Evolutionary conservation across 495 filamentous ascomycete species (phyloP), one percentile per base, ranked within the genome.

Genomic region (Xeromyces bisporus): DNA sequence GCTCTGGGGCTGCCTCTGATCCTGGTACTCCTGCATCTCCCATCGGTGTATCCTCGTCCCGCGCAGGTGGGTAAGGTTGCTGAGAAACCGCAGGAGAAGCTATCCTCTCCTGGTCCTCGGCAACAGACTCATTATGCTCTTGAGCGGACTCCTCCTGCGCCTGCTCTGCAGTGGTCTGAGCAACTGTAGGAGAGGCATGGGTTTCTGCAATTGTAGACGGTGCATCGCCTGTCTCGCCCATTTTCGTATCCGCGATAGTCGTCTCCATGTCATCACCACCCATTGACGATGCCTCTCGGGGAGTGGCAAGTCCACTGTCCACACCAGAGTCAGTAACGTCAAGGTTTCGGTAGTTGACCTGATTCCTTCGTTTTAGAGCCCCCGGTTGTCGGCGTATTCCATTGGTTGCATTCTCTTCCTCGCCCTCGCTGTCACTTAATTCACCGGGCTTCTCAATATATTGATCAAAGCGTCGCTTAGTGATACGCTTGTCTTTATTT

Each of bases 341-440:
- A 14, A 74, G 50, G 40, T 80, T 73, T 18, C 71, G 62, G 51
- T 73, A 86, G 41, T 80, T 83, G 42, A 70, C 66, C 32, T 83
- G 79, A 28, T 77, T 74, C 24, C 72, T 55, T 26, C 73, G 65
- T 35, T 73, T 66, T 30, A 62, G 55, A 15, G 53, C 56, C 28
- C 71, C 68, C 3, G 72, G 64, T 42, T 80, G 77, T 33, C 60
- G 67, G 18, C 54, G 58, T 18, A 84, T 62, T 23, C 86, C 87
- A 31, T 84, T 77, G 11, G 67, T 64, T 24, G 67, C 66, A 28
- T 75, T 77, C 46, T 81, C 66, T 1, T 93, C 84, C 42, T 96
- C 89, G 37, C 93, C 83, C 31, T 94, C 86, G 36, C 78, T 87
- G 7, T 87, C 81, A 40, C 75, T 81, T 3, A 76, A 55, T 40